Evolutionary conservation across 2,329 filamentous ascomycete genomes (phyloP), one percentile per base, ranked within the genome.

Genomic region (Talaromyces sp.): DNA sequence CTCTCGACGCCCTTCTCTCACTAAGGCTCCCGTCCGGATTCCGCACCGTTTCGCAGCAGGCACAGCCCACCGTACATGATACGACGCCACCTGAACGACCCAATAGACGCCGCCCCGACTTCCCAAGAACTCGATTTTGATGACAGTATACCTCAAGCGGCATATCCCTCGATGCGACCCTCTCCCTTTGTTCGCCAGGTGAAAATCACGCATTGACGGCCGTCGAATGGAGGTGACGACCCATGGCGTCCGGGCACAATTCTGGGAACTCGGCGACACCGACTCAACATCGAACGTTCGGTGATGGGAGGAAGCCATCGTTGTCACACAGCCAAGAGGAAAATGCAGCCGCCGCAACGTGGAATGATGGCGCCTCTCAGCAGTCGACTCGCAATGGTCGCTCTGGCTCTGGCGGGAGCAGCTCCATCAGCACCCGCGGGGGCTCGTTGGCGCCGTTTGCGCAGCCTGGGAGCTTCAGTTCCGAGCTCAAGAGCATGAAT

Each of bases 401-500:
- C 56, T 84, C 84, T n/a, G 73, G 81, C 53, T 85, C 85, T 48
- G 78, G 80, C 59, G 76, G 80, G 62, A 80, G 80, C 69, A 81
- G 85, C 67, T 87, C 85, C 59, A 89, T 86, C 72, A 85, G 82
- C 54, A 84, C 87, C 19, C 85, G 89, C 57, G 85, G 83, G 57
- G 69, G 86, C 64, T 91, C 89, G 54, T 82, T 92, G 69, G 88
- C 87, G 63, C 85, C 89, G 14, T 86, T 87, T 38, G 82, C 86
- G 59, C 86, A 84, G 27, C 85, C 84, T 3, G 92, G 92, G 50
- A 96, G 91, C 79, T 97, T 97, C 80, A 95, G 88, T 68, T 88
- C 92, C 35, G 92, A 96, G 62, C 77, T 96, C 68, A 90, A 89
- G 69, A 91, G 87, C 68, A 83, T 88, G 70, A 73, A 71, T 52